phyloP scores from a whole-genome alignment of 2,329 filamentous ascomycete genomes.

The Aspergillus calidoustus region DNA sequence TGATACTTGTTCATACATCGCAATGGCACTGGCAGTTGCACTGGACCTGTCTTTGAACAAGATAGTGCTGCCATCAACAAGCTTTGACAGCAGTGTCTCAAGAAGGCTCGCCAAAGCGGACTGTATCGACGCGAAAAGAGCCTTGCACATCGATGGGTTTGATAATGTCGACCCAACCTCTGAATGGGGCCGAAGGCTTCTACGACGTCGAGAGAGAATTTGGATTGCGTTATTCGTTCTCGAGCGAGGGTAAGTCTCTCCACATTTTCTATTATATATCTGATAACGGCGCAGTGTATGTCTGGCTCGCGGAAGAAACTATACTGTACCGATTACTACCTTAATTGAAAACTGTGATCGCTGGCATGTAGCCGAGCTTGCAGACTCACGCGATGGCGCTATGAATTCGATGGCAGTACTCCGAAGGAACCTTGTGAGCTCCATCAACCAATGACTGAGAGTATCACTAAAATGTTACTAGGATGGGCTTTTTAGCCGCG shows the following conservation, averaged over 20 bases:
- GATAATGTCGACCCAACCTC: conserved; percentile 65
- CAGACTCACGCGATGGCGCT: conserved; percentile 71
- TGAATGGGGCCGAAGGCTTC: conserved; percentile 62
- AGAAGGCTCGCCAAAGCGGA: conserved; percentile 65
- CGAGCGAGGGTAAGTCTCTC: conserved; percentile 61
- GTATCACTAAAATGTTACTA: conserved; percentile 20
- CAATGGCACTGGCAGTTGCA: conserved; percentile 70
- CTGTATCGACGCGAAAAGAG: conserved; percentile 69
- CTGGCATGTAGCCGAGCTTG: conserved; percentile 68
- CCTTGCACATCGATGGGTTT: conserved; percentile 71
- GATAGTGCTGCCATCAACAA: conserved; percentile 62
- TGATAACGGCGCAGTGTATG: conserved; percentile 57
- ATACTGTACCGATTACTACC: conserved; percentile 69
- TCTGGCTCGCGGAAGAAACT: conserved; percentile 69
- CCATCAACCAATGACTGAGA: background rate
- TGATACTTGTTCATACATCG: conserved; percentile 72
- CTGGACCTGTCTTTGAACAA: conserved; percentile 73
- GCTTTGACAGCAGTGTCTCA: conserved; percentile 51
- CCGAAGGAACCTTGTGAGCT: conserved; percentile 65
- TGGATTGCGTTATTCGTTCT: conserved; percentile 76
- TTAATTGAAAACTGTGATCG: conserved; percentile 69
- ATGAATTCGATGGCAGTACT: conserved; percentile 73
- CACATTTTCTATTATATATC: background rate
- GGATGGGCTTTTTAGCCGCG: conserved; percentile 39
- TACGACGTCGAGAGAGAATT: conserved; percentile 68